Percentiles rank a stretch among this genome's conserved stretches.
Evolutionary conservation across 345 rosid genomes (phyloP).

Genomic region (Hibiscus tridactylites): DNA sequence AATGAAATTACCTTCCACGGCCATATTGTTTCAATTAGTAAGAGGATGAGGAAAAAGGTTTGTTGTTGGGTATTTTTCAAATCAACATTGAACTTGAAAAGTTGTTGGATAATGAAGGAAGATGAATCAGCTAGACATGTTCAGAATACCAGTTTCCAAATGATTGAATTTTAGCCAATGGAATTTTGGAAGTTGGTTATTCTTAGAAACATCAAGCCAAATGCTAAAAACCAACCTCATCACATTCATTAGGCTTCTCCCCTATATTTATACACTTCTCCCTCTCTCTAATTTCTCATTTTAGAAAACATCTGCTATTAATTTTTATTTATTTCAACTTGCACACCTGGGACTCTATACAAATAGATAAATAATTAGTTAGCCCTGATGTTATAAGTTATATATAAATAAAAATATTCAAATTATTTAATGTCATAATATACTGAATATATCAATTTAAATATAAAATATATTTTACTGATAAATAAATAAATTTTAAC

Average conservation of each 20-base stretch:
- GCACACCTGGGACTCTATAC: too few species aligned
- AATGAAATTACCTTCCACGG: conserved; percentile 14
- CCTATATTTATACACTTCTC: conserved; percentile 30
- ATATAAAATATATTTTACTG: too few species aligned
- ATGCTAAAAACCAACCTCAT: conserved; percentile 7
- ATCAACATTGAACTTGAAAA: background rate
- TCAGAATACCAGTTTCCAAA: background rate
- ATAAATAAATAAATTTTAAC: too few species aligned
- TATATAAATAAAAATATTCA: too few species aligned
- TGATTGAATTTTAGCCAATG: background rate
- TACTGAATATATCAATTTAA: too few species aligned
- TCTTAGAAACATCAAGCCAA: conserved; percentile 20
- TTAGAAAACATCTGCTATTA: background rate
- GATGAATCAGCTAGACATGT: background rate
- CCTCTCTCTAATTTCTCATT: background rate
- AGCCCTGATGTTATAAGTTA: too few species aligned
- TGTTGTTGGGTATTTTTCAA: background rate
- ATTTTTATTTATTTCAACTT: background rate
- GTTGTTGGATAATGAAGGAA: background rate
- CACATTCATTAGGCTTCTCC: conserved; percentile 7
- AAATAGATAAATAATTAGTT: too few species aligned
- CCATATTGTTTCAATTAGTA: conserved; percentile 8
- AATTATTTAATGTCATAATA: too few species aligned
- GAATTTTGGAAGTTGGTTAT: conserved; percentile 22
- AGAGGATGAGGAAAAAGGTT: background rate